These are phyloP conservation scores for Agaricus sinodeliciosus DNA, from an alignment of 768 basidiomycete species.

Conservation along the genomic window DNA sequence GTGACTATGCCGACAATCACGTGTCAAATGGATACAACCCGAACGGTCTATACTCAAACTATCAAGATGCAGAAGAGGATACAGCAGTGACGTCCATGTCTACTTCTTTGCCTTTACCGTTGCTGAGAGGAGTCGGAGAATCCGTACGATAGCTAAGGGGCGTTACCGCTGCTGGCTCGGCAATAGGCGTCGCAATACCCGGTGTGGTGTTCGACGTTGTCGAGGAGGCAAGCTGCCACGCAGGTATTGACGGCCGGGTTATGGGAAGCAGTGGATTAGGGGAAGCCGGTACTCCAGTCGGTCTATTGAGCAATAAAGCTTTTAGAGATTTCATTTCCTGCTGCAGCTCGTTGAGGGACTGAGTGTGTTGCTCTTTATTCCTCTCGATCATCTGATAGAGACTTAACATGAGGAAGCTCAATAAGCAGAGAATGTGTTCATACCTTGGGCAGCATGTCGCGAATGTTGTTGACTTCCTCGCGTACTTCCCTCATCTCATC, in stretches of 20 bases:
- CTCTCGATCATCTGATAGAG: conserved; percentile 82
- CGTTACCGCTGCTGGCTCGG: conserved; percentile 16
- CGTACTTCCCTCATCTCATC: conserved; percentile 90
- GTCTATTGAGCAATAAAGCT: conserved; percentile 74
- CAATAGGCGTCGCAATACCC: conserved; percentile 15
- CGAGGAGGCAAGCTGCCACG: conserved; percentile 78
- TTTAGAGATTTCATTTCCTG: conserved; percentile 94
- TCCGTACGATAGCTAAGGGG: conserved; percentile 6
- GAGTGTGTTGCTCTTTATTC: conserved; percentile 78
- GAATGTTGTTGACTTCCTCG: conserved; percentile 84
- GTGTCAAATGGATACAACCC: neutral
- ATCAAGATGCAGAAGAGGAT: neutral
- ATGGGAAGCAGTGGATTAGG: conserved; percentile 47
- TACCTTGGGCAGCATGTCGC: conserved; percentile 92
- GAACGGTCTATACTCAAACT: neutral
- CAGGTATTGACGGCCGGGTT: conserved; percentile 72
- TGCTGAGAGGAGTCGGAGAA: conserved; percentile 14
- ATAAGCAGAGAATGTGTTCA: conserved; percentile 7
- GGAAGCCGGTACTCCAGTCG: conserved; percentile 41
- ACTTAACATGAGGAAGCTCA: too few relatives aligned
- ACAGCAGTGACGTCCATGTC: conserved; percentile 15
- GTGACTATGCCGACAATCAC: neutral
- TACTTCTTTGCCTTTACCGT: conserved; percentile 58
- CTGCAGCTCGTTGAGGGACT: conserved; percentile 81
- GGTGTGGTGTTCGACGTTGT: neutral